Conservation (phyloP, 225 moss, liverwort and hornwort species). For the Polytrichum commune region DNA sequence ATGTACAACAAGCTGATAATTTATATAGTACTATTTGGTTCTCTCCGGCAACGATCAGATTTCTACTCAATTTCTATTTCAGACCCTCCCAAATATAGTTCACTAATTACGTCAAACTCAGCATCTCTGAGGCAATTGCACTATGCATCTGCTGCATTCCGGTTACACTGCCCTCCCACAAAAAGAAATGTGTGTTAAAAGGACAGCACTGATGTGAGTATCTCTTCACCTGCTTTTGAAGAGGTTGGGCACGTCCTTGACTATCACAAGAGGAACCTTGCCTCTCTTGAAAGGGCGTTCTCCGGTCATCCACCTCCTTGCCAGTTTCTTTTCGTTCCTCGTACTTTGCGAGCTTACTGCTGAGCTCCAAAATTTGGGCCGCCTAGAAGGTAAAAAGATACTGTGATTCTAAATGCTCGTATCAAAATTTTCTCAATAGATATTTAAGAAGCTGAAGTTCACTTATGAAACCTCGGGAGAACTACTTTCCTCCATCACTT, state of each 20-base stretch:
- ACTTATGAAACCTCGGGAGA: too few species aligned
- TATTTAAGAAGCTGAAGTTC: too few species aligned
- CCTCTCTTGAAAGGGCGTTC: slow-evolving; percentile 23
- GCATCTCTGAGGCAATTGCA: too few species aligned
- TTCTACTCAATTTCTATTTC: too few species aligned
- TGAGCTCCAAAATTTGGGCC: slow-evolving; percentile 40
- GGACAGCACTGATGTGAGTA: too few species aligned
- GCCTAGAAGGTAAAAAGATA: slow-evolving; percentile 24
- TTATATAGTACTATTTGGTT: too few species aligned
- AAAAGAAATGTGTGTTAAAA: neutral
- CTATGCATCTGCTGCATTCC: neutral
- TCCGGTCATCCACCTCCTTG: slow-evolving; percentile 25
- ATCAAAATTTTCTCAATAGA: neutral
- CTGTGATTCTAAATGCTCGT: neutral
- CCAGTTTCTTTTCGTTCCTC: slow-evolving; percentile 25
- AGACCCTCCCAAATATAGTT: too few species aligned
- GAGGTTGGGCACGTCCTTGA: slow-evolving; percentile 33
- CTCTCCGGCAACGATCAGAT: too few species aligned
- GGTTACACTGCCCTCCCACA: neutral
- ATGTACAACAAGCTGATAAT: neutral
- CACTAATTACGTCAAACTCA: too few species aligned
- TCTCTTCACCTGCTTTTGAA: slow-evolving; percentile 42
- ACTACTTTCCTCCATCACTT: too few species aligned
- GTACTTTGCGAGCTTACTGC: slow-evolving; percentile 27
- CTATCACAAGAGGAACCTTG: slow-evolving; percentile 18